These are phyloP conservation scores for Starmerella lactis-condensi DNA, from an alignment of 805 yeast genomes.

Conservation along the genomic window DNA sequence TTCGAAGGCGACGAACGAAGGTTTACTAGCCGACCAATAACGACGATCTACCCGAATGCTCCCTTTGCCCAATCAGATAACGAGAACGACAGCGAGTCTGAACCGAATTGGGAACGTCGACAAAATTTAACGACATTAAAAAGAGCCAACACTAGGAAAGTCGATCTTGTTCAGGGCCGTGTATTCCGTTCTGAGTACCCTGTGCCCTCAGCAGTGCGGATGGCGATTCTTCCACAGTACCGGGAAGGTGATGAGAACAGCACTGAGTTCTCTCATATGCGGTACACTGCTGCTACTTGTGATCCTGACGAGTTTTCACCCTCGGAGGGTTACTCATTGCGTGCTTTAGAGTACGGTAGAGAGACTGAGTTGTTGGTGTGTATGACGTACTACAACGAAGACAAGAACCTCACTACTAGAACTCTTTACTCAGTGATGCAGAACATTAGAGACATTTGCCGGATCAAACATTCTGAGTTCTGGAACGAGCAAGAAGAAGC, in stretches of 20 bases:
- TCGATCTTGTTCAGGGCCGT: conserved; percentile 23
- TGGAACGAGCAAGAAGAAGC: conserved; percentile 32
- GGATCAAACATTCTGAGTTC: conserved; percentile 28
- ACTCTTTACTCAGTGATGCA: conserved; percentile 48
- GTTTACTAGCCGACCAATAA: conserved; percentile 13
- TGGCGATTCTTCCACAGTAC: conserved; percentile 23
- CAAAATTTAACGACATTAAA: conserved; percentile 19
- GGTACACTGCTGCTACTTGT: conserved; percentile 48
- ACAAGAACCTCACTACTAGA: conserved; percentile 40
- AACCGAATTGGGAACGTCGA: conserved; percentile 18
- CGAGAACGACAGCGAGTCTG: conserved; percentile 2
- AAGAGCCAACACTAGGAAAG: conserved; percentile 23
- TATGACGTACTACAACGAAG: conserved; percentile 50
- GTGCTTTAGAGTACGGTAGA: conserved; percentile 39
- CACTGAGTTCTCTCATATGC: conserved; percentile 39
- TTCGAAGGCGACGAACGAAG: conserved; percentile 12
- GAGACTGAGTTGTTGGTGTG: conserved; percentile 45
- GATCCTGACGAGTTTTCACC: conserved; percentile 47
- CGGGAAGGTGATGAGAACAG: conserved; percentile 29
- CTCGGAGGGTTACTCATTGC: conserved; percentile 34
- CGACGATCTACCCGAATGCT: not conserved
- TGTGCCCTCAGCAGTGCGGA: conserved; percentile 27
- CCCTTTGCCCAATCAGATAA: not conserved
- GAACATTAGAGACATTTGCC: conserved; percentile 43
- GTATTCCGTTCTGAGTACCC: conserved; percentile 23